Evolutionary conservation across 805 yeast genomes (phyloP), one percentile per base, ranked within the genome.

Genomic region (Spathaspora boniae): DNA sequence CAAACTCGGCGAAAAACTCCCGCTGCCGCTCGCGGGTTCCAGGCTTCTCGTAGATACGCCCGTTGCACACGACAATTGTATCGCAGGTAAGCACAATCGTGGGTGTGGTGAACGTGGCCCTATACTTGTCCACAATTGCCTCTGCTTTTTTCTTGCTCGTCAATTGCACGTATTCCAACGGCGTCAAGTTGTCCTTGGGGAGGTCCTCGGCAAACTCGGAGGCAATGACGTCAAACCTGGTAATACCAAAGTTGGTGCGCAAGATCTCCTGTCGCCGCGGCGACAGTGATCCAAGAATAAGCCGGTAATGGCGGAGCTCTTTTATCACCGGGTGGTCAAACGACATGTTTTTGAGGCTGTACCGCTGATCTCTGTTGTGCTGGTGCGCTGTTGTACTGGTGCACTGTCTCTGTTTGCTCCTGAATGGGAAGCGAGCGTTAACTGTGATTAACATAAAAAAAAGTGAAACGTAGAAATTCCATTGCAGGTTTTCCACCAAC

Each of bases 221-320:
- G 14, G 79, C 76, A 9, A 73, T 56, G 0, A 83, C 63, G 17
- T 56, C 59, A 9, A 70, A 47, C 6, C 74, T 52, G 0, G 53
- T 32, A 24, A 83, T 57, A 0, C 81, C 81, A 54, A 83, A 55
- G 45, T 82, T 77, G 5, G 49, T 50, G 4, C 56, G 50, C 19
- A 93, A 50, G n/a, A 93, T 82, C 37, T 85, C 86, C 36, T 65
- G 59, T 38, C 98, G 64, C 41, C 96, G 69, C 2, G 94, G 91
- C 0, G 97, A 89, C 1, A 84, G 73, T 2, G 96, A 86, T 0
- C 95, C 96, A 5, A 91, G 68, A 4, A 86, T 63, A 17, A 89
- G 62, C 4, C 56, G 50, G 42, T 23, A 35, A 3, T 31, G 21
- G 7, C 20, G 15, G 4, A 46, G 29, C 26, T 37, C 22, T 15